These are phyloP conservation scores for Mortierella antarctica DNA, from an alignment of 192 early-diverging fungal species.

Conservation along the genomic window DNA sequence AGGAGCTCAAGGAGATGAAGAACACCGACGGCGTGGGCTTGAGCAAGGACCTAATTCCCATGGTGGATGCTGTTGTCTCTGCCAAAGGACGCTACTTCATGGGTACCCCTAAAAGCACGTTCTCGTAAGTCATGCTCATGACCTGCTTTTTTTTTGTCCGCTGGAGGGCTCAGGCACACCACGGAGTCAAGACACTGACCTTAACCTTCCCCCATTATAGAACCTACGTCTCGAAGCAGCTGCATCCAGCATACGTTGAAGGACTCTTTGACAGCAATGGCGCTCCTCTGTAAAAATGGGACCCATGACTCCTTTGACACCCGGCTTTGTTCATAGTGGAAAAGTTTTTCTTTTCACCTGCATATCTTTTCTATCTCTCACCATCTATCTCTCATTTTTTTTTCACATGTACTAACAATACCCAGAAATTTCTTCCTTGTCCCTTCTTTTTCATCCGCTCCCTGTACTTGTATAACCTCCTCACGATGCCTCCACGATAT, in stretches of 20 bases:
- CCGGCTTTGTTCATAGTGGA: background rate
- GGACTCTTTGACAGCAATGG: conserved; percentile 21
- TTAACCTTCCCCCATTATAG: background rate
- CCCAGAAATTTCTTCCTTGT: no score
- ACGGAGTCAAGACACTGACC: no score
- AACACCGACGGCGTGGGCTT: conserved; percentile 59
- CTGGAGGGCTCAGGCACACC: background rate
- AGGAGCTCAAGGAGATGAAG: conserved; percentile 37
- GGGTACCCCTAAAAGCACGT: conserved; percentile 62
- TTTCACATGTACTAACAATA: no score
- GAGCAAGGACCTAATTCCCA: conserved; percentile 61
- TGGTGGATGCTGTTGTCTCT: conserved; percentile 64
- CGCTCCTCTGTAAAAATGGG: background rate
- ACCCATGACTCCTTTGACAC: background rate
- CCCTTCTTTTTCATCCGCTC: no score
- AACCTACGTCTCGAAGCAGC: conserved; percentile 49
- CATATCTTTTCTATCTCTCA: background rate
- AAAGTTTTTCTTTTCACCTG: background rate
- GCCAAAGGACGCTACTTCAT: conserved; percentile 63
- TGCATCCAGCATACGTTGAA: conserved; percentile 42
- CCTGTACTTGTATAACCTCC: no score
- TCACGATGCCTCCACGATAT: no score
- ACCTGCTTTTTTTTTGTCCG: background rate
- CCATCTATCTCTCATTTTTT: background rate
- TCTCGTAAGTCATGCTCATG: conserved; percentile 42